These are phyloP conservation scores for Byssochlamys sp. DNA, from an alignment of 2,329 filamentous ascomycete genomes.

Conservation along the genomic window DNA sequence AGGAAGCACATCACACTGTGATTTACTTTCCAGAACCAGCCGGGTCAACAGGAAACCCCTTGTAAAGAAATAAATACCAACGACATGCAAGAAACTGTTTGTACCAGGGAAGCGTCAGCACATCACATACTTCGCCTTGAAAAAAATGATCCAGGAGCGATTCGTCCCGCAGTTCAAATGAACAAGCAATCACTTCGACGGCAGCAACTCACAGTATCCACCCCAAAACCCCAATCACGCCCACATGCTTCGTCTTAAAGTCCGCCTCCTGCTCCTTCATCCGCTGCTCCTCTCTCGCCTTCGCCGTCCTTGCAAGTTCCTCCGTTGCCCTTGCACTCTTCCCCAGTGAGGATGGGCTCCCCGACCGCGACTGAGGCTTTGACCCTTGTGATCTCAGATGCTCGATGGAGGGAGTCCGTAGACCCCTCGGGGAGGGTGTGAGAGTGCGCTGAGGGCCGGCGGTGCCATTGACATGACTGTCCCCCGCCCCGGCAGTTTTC, in stretches of 20 bases:
- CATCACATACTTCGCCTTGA: not conserved
- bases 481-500: not conserved
- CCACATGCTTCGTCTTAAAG: constrained; percentile 30
- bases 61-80: constrained; percentile 84
- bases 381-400: constrained; percentile 14
- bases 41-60: constrained; percentile 89
- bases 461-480: not conserved
- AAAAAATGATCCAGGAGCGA: not conserved
- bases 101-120: not conserved
- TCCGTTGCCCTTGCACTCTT: not conserved
- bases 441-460: not conserved
- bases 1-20: constrained; percentile 60
- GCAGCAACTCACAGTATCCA: constrained; percentile 32
- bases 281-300: constrained; percentile 19
- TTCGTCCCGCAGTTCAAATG: not conserved
- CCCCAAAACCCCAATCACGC: constrained; percentile 27
- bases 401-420: constrained; percentile 4
- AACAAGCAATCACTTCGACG: not conserved
- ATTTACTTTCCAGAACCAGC: constrained; percentile 66
- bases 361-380: constrained; percentile 10
- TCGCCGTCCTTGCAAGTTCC: constrained; percentile 10
- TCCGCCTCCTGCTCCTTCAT: constrained; percentile 24
- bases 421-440: not conserved
- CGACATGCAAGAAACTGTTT: constrained; percentile 57
- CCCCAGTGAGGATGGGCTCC: constrained; percentile 8